Percentiles rank a stretch among this genome's conserved stretches.
Conservation (phyloP, 352 stramenopile species). For the Globisporangium nagaii region DNA sequence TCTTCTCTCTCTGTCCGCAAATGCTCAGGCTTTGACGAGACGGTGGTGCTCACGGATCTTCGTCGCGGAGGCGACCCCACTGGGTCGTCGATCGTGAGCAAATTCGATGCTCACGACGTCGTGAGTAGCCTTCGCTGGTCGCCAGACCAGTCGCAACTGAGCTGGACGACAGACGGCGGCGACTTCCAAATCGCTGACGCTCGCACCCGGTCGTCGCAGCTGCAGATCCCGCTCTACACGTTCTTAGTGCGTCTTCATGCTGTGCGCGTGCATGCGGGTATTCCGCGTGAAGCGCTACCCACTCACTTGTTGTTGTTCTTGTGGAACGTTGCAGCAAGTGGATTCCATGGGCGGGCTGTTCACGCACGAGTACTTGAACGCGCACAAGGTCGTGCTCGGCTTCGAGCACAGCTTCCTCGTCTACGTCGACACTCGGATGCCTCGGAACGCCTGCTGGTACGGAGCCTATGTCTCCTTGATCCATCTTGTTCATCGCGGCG, state of each 20-base stretch:
- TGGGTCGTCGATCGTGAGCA: conserved; percentile 31
- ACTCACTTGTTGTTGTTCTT: neutral
- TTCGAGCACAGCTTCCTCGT: conserved; percentile 60
- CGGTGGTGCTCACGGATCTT: conserved; percentile 67
- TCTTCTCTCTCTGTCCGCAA: neutral
- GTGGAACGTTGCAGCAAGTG: conserved; percentile 21
- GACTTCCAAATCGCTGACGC: conserved; percentile 65
- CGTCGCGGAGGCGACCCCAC: conserved; percentile 30
- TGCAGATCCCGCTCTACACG: conserved; percentile 29
- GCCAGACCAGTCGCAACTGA: conserved; percentile 37
- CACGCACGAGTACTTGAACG: conserved; percentile 61
- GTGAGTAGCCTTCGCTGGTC: conserved; percentile 79
- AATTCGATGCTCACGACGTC: conserved; percentile 71
- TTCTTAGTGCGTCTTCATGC: conserved; percentile 16
- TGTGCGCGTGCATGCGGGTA: too few species aligned
- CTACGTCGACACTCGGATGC: conserved; percentile 64
- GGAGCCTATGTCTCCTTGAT: too few species aligned
- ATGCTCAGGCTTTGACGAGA: conserved; percentile 77
- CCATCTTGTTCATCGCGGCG: too few species aligned
- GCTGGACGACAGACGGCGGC: conserved; percentile 79
- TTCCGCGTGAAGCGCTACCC: too few species aligned
- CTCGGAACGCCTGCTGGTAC: conserved; percentile 39
- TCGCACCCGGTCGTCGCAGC: conserved; percentile 26
- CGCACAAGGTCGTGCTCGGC: conserved; percentile 47
- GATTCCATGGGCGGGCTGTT: conserved; percentile 52